Evolutionary conservation across 2,329 filamentous ascomycete species (phyloP), one percentile per base, ranked within the genome.

Genomic region (Colletotrichum cordylinicola): DNA sequence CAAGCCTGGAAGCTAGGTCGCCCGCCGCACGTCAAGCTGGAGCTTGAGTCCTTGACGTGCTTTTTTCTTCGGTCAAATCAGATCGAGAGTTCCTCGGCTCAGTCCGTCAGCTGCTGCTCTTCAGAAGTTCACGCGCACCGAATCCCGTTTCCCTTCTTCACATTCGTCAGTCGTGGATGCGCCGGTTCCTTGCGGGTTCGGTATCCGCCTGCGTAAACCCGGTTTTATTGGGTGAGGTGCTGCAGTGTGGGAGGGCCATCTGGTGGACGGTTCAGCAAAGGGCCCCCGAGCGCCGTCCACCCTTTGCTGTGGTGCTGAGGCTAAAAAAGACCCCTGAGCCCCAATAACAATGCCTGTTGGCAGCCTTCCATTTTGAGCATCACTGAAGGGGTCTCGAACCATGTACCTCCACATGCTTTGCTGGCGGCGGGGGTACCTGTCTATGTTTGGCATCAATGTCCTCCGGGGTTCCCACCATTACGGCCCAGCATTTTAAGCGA

Each of bases 401-500:
- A 75, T 60, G 70, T 69, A 69, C 70, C 74, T 73, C 74, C 74
- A 73, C 74, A 48, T 65, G 56, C 43, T 68, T 68, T 65, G 56
- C 43, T 73, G 64, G 74, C 43, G 13, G 64, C 56, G 64, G 74
- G 37, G 58, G 39, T 64, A 69, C 74, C 58, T 65, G 70, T 60
- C 48, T 71, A 74, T 71, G 72, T 74, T 74, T 74, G 67, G 72
- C 52, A 74, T 74, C 67, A 71, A 37, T 58, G 58, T n/a, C 37
- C 27, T n/a, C 39, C 43, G 24, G 56, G 74, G 70, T 73, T 39
- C 24, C 69, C 69, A 73, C 65, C 58, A 56, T 37, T 27, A 29
- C 39, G 64, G 74, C 74, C 48, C 69, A 76, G 70, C 64, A 58
- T 37, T 39, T 21, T 75, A 73, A 75, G 73, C 74, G 70, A 76